Base-by-base conservation (phyloP, 768 basidiomycete genomes). In the Kwoniella mangroviensis region DNA sequence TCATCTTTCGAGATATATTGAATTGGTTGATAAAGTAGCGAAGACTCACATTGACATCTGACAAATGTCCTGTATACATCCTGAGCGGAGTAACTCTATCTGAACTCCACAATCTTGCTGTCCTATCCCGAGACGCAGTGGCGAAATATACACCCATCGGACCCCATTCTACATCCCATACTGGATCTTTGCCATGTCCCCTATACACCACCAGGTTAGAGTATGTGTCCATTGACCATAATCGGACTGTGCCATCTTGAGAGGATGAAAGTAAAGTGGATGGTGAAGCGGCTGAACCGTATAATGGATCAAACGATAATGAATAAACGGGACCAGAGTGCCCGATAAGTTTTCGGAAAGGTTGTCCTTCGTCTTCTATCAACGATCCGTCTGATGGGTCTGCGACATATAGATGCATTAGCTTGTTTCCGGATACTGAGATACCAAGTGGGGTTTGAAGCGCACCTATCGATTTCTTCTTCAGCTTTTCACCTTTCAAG, bases 141-240 rank as follows among this genome's bases (percentile, higher is more conserved):
- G 97, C 96, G 82, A 99, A 99, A 84, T 99, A 98, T n/a, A 95
- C 89, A 4, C 97, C 95, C 86, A 93, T 90, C 11, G 97, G 96
- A 78, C 93, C 95, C 97, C 97, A 99, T 81, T 98, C 91, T 13
- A 96, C 94, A 76, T 98, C 97, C 97, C 97, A 99, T 0, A 99
- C 90, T 0, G 97, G 94, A 82, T 97, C 95, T 80, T 95, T 91
- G 6, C 75, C 74, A 76, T 99, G 97, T 0, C 97, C 96, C 42
- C 94, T 88, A 80, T 94, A 99, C 6, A 91, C 94, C 21, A 94
- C 94, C 11, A 98, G 84, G 76, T 97, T 97, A 17, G 92, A 88
- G 87, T 94, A 89, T 0, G 96, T 97, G 72, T 98, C 94, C 83
- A 98, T 85, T 5, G 94, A 96, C 97, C 97, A 99, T 21, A 99